Conservation (phyloP, 2,329 filamentous ascomycete species). For the Penicillium italicum region DNA sequence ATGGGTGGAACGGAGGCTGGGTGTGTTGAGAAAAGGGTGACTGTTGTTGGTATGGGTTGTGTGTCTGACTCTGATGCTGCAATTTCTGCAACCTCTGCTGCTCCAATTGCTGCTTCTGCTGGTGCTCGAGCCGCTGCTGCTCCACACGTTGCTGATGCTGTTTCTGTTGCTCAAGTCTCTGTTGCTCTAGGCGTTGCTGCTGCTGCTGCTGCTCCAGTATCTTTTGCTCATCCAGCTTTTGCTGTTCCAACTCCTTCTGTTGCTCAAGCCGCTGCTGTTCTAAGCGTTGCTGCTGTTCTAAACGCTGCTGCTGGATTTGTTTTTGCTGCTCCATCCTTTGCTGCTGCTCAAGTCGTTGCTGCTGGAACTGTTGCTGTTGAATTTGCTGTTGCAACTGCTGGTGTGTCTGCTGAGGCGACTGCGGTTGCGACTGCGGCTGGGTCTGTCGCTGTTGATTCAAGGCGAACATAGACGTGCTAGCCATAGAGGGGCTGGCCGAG, state of each 20-base stretch:
- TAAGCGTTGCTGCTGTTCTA: constrained; percentile 12
- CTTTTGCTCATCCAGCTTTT: constrained; percentile 10
- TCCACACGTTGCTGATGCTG: constrained; percentile 18
- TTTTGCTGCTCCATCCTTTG: constrained; percentile 14
- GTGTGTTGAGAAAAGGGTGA: constrained; percentile 20
- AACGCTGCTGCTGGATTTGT: constrained; percentile 12
- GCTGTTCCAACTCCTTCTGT: constrained; percentile 17
- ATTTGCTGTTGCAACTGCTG: constrained; percentile 21
- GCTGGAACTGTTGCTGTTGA: constrained; percentile 24
- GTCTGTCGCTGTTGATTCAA: constrained; percentile 21
- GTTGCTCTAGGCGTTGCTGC: constrained; percentile 11
- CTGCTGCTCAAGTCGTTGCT: constrained; percentile 19
- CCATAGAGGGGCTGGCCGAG: constrained; percentile 22
- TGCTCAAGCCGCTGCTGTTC: constrained; percentile 11
- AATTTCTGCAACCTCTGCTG: constrained; percentile 20
- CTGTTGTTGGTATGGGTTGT: constrained; percentile 25
- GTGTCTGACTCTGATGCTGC: constrained; percentile 22
- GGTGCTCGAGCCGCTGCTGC: constrained; percentile 9
- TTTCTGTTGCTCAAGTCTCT: constrained; percentile 14
- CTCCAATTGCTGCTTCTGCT: constrained; percentile 15
- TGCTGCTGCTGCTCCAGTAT: constrained; percentile 7
- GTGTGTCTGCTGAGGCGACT: constrained; percentile 29
- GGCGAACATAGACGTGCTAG: constrained; percentile 23
- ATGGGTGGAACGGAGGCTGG: constrained; percentile 21
- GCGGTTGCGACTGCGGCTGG: constrained; percentile 24